Evolutionary conservation across 2,329 filamentous ascomycete species (phyloP).

Genomic region (Chaetomium globosum): DNA sequence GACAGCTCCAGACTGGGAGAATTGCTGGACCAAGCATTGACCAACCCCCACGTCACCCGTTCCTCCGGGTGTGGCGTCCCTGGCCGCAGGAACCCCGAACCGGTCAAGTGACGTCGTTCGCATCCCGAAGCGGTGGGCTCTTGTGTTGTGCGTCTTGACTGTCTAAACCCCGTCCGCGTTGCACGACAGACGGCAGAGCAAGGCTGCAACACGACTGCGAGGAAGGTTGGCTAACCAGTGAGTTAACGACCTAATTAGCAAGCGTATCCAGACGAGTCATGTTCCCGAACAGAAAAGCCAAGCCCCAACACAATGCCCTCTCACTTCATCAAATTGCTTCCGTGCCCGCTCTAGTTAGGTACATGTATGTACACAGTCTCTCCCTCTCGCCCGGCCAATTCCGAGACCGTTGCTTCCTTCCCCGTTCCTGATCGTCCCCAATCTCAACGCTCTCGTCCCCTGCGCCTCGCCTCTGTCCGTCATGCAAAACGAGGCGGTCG

Average conservation of each 20-base stretch:
- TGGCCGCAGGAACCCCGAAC: background rate
- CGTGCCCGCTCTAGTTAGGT: background rate
- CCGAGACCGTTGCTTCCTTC: background rate
- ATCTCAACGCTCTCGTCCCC: background rate
- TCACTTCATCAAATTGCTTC: background rate
- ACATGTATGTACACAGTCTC: too few species aligned
- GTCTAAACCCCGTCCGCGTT: background rate
- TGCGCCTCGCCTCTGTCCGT: background rate
- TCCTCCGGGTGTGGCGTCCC: conserved; percentile 6
- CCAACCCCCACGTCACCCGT: conserved; percentile 11
- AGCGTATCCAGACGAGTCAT: background rate
- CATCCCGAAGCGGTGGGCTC: background rate
- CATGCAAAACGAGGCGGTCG: background rate
- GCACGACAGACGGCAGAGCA: background rate
- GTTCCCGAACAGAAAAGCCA: background rate
- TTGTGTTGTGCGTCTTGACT: background rate
- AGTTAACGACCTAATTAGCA: too few species aligned
- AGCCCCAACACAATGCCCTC: background rate
- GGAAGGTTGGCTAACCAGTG: too few species aligned
- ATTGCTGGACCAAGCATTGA: background rate
- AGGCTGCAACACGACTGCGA: conserved; percentile 3
- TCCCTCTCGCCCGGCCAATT: background rate
- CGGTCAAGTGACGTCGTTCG: conserved; percentile 1
- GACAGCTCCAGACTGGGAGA: background rate
- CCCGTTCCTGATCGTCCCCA: background rate